phyloP scores from a whole-genome alignment of 345 rosid genomes.

The Eucalyptus regnans region DNA sequence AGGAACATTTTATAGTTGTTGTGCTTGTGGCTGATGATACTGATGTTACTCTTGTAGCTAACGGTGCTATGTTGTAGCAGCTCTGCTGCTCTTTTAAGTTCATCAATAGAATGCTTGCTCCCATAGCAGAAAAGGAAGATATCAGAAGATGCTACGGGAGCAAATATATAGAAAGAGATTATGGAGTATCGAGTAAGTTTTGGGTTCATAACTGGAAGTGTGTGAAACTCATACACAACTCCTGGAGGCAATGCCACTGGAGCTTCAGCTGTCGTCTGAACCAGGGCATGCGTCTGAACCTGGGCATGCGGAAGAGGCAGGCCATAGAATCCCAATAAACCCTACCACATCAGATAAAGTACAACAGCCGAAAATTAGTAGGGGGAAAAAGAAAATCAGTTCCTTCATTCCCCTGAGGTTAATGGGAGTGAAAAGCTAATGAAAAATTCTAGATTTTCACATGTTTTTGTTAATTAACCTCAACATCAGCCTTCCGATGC shows the following conservation, averaged over 20 bases:
- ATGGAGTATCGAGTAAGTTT: not conserved
- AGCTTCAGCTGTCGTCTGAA: conserved; percentile 11
- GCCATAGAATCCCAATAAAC: conserved; percentile 75
- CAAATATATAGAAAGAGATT: not conserved
- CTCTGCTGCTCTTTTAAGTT: not conserved
- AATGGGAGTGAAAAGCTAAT: not conserved
- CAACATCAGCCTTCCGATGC: conserved; percentile 74
- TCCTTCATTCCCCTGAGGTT: not conserved
- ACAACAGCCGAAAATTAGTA: not conserved
- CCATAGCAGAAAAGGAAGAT: not conserved
- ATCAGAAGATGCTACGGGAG: not conserved
- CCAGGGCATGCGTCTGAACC: conserved; percentile 18
- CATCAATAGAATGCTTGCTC: not conserved
- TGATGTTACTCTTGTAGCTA: not conserved
- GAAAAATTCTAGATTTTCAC: not conserved
- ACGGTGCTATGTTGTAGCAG: not conserved
- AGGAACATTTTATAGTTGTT: not conserved
- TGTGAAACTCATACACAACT: conserved; percentile 43
- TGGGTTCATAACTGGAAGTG: conserved; percentile 50
- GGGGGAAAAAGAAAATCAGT: no score
- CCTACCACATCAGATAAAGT: conserved; percentile 15
- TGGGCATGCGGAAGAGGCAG: conserved; percentile 46
- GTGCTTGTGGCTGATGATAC: not conserved
- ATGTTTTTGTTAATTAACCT: conserved; percentile 20
- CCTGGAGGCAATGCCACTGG: conserved; percentile 39